These are phyloP conservation scores for Xanthoconium separans DNA, from an alignment of 1,284 basidiomycete species.

Conservation along the genomic window DNA sequence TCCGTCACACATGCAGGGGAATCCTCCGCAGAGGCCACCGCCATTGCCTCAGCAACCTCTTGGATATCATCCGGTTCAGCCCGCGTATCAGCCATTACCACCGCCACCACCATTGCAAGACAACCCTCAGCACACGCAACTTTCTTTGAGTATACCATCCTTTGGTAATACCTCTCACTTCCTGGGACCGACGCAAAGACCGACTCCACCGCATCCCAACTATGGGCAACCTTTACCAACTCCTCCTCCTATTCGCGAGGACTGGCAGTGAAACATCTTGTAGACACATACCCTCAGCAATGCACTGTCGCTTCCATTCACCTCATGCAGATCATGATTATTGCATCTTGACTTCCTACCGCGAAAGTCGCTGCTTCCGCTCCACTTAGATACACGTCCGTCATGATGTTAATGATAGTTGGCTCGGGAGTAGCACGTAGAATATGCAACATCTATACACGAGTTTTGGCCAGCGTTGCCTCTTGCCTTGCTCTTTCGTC, in stretches of 20 bases:
- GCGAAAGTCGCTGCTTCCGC: slow-evolving; percentile 13
- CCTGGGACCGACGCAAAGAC: slow-evolving; percentile 43
- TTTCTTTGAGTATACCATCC: slow-evolving; percentile 29
- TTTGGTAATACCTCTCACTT: slow-evolving; percentile 34
- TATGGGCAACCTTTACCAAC: slow-evolving; percentile 29
- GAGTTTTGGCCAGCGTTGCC: slow-evolving; percentile 1
- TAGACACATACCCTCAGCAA: slow-evolving; percentile 12
- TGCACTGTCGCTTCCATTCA: slow-evolving; percentile 13
- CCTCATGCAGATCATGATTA: slow-evolving; percentile 10
- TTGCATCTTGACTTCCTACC: slow-evolving; percentile 2
- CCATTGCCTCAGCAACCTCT: slow-evolving; percentile 43
- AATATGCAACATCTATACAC: slow-evolving; percentile 6
- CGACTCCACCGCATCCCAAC: slow-evolving; percentile 31
- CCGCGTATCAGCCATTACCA: slow-evolving; percentile 38
- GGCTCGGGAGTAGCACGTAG: slow-evolving; percentile 8
- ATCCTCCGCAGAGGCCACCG: slow-evolving; percentile 29
- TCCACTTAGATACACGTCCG: not conserved
- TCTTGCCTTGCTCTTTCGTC: slow-evolving; percentile 36
- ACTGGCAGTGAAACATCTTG: slow-evolving; percentile 24
- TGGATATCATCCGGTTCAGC: slow-evolving; percentile 33
- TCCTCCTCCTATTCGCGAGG: slow-evolving; percentile 22
- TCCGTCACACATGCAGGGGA: slow-evolving; percentile 26
- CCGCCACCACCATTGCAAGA: slow-evolving; percentile 36
- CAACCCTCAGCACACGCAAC: slow-evolving; percentile 22
- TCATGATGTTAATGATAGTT: slow-evolving; percentile 1